Evolutionary conservation across 116 monocot genomes (phyloP).

Genomic region (Papilionanthe hybrid): DNA sequence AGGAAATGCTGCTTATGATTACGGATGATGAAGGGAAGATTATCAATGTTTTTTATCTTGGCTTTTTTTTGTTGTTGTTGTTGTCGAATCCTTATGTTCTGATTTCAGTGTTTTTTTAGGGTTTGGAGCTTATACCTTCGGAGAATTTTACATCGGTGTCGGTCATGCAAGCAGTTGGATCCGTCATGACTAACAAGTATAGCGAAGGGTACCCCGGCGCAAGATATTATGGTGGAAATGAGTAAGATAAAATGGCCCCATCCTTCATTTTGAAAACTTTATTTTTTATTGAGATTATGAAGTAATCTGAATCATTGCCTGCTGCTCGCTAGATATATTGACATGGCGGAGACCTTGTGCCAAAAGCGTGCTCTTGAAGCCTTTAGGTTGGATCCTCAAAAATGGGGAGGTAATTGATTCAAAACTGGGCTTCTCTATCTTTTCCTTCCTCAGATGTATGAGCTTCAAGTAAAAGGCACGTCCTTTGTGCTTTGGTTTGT

Average conservation of each 20-base stretch:
- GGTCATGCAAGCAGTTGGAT: constrained; percentile 99
- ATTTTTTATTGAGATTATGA: neutral
- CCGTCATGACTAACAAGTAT: constrained; percentile 98
- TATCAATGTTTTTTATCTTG: neutral
- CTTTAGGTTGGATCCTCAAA: constrained; percentile 77
- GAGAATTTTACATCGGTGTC: constrained; percentile 98
- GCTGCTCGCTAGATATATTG: constrained; percentile 70
- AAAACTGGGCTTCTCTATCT: neutral
- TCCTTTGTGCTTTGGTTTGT: neutral
- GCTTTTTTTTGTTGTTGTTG: neutral
- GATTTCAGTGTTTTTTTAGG: constrained; percentile 31
- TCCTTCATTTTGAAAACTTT: neutral
- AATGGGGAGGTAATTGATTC: constrained; percentile 90
- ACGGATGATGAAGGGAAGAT: too few relatives aligned
- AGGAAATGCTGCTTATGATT: too few relatives aligned
- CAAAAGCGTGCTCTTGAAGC: constrained; percentile 96
- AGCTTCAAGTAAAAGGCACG: neutral
- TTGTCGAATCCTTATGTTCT: neutral
- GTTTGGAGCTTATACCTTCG: constrained; percentile 93
- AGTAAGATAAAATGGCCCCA: constrained; percentile 40
- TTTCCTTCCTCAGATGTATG: neutral
- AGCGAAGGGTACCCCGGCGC: constrained; percentile 99
- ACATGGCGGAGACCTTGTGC: constrained; percentile 92
- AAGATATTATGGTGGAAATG: constrained; percentile 99
- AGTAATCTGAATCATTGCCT: neutral